These are phyloP conservation scores for Magnolia officinalis DNA, from an alignment of 164 flowering plant species.

Conservation along the genomic window DNA sequence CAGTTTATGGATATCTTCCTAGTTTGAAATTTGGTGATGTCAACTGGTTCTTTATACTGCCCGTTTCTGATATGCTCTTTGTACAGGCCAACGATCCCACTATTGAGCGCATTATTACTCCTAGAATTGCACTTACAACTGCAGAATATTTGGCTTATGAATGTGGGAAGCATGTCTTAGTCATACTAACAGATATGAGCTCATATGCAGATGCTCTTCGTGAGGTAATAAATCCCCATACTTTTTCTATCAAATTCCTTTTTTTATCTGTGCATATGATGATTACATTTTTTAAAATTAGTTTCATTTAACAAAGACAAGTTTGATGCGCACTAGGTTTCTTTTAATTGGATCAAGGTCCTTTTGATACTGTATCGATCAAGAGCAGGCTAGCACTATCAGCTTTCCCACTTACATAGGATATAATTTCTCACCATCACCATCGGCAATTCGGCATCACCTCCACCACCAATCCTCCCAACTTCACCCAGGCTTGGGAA, in stretches of 20 bases:
- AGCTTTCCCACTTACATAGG: no score
- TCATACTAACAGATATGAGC: slow-evolving; percentile 95
- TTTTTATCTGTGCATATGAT: background rate
- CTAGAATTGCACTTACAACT: slow-evolving; percentile 95
- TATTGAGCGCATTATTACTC: slow-evolving; percentile 94
- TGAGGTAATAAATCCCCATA: slow-evolving; percentile 48
- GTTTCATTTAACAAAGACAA: background rate
- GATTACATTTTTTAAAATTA: background rate
- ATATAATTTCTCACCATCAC: no score
- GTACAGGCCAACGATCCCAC: slow-evolving; percentile 97
- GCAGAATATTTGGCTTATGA: slow-evolving; percentile 98
- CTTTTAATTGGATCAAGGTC: background rate
- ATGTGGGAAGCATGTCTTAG: slow-evolving; percentile 98
- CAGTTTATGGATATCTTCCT: background rate
- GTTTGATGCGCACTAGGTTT: background rate
- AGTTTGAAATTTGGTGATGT: background rate
- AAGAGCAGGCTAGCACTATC: no score
- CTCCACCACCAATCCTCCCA: no score
- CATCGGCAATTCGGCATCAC: no score
- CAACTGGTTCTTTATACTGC: background rate
- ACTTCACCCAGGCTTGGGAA: no score
- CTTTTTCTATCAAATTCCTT: background rate
- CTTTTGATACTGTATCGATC: no score
- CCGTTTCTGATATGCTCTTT: slow-evolving; percentile 9
- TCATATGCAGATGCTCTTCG: slow-evolving; percentile 99